Percentiles rank a stretch among this genome's conserved stretches.
Conservation (phyloP, 176 grass and related monocot genomes). For the Elymus sibiricus region DNA sequence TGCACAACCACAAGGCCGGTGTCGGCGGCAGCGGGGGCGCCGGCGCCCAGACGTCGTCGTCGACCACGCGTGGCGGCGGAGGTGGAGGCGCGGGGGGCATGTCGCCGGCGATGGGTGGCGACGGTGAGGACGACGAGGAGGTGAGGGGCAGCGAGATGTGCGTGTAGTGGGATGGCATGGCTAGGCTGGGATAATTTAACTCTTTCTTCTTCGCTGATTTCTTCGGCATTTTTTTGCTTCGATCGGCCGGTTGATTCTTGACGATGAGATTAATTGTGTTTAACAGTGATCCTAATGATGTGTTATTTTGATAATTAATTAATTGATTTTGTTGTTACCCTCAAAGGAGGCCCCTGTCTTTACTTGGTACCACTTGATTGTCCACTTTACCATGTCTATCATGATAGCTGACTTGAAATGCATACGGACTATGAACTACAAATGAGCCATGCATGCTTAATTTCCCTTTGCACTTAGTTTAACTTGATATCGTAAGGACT, state of each 20-base stretch:
- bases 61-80: conserved; percentile 46
- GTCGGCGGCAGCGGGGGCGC: conserved; percentile 17
- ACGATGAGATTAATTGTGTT: conserved; percentile 36
- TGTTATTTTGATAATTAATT: background rate
- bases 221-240: conserved; percentile 27
- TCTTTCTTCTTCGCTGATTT: conserved; percentile 15
- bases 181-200: conserved; percentile 20
- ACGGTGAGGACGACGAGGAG: conserved; percentile 55
- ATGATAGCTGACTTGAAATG: background rate
- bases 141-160: conserved; percentile 53
- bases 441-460: background rate
- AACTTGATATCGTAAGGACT: background rate
- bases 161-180: background rate
- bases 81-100: conserved; percentile 4
- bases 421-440: background rate
- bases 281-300: conserved; percentile 22
- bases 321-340: background rate
- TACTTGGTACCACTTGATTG: background rate
- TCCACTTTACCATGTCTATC: background rate
- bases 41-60: conserved; percentile 46
- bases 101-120: conserved; percentile 32
- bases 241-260: background rate
- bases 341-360: conserved; percentile 3
- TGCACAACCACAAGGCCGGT: conserved; percentile 87
- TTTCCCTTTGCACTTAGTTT: background rate